Conservation (phyloP, 306 rosid genomes). For the Ceratonia siliqua region DNA sequence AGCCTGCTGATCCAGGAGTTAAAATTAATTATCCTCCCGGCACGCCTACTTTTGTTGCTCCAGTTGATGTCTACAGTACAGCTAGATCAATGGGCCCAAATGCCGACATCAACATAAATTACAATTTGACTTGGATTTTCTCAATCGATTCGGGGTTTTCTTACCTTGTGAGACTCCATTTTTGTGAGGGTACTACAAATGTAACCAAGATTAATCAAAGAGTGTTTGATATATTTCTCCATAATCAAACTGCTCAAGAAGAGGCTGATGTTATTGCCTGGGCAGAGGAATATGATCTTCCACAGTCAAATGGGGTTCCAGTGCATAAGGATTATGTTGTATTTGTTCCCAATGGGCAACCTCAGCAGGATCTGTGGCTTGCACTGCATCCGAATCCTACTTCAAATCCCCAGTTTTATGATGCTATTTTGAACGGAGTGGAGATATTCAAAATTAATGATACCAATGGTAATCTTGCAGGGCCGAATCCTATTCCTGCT, state of each 20-base stretch:
- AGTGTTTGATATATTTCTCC: conserved; percentile 65
- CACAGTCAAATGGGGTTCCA: conserved; percentile 53
- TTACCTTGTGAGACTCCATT: conserved; percentile 91
- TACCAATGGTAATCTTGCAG: conserved; percentile 64
- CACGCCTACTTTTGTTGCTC: conserved; percentile 69
- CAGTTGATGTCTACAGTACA: conserved; percentile 63
- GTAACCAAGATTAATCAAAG: conserved; percentile 54
- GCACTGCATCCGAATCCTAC: conserved; percentile 59
- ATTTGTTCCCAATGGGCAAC: conserved; percentile 57
- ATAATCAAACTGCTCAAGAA: conserved; percentile 61
- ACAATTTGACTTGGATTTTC: conserved; percentile 86
- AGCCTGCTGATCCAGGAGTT: conserved; percentile 49
- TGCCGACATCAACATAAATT: conserved; percentile 48
- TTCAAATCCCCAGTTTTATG: conserved; percentile 30
- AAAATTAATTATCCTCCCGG: conserved; percentile 45
- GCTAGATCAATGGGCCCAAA: conserved; percentile 90
- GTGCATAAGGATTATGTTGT: conserved; percentile 65
- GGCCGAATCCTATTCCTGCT: conserved; percentile 71
- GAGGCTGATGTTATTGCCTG: conserved; percentile 59
- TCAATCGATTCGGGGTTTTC: conserved; percentile 71
- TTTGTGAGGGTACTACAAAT: conserved; percentile 62
- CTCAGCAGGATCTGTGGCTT: conserved; percentile 79
- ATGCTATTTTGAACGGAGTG: conserved; percentile 77
- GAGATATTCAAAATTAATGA: conserved; percentile 85
- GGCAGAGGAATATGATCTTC: not conserved